Conservation (phyloP, 441 rosid species). For the Eutrema salsugineum region DNA sequence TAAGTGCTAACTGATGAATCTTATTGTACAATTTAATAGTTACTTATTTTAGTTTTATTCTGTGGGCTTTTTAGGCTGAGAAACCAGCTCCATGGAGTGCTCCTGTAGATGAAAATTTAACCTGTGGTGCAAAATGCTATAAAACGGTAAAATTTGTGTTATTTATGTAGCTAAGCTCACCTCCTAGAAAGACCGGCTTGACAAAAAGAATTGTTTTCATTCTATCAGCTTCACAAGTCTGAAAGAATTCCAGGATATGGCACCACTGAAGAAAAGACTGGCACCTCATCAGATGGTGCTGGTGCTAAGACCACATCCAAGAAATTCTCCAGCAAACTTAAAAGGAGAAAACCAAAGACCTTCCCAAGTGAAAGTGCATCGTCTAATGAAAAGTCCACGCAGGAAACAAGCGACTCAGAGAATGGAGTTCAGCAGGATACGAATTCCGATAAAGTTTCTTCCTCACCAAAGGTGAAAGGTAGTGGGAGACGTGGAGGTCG, state of each 20-base stretch:
- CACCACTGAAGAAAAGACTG: conserved; percentile 47
- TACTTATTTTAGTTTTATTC: conserved; percentile 15
- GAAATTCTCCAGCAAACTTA: conserved; percentile 50
- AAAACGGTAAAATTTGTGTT: conserved; percentile 47
- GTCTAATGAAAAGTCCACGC: conserved; percentile 67
- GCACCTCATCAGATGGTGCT: conserved; percentile 53
- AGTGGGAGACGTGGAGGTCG: conserved; percentile 53
- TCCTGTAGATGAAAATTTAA: conserved; percentile 55
- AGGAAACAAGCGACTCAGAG: conserved; percentile 93
- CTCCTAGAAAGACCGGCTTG: conserved; percentile 2
- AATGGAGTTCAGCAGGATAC: conserved; percentile 57
- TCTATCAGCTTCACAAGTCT: conserved; percentile 58
- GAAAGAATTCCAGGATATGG: conserved; percentile 46
- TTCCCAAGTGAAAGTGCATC: conserved; percentile 93
- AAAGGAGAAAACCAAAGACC: conserved; percentile 52
- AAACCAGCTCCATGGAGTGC: conserved; percentile 71
- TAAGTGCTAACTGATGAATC: conserved; percentile 17
- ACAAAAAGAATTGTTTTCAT: conserved; percentile 18
- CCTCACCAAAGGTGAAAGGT: conserved; percentile 61
- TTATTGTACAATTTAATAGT: neutral
- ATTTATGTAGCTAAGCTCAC: neutral
- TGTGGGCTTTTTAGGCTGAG: conserved; percentile 62
- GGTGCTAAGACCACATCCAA: conserved; percentile 43
- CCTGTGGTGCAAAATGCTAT: conserved; percentile 81
- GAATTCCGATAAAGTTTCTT: conserved; percentile 35